Evolutionary conservation across 1,284 basidiomycete species (phyloP), one percentile per base, ranked within the genome.

Genomic region (Rhizoctonia solani): DNA sequence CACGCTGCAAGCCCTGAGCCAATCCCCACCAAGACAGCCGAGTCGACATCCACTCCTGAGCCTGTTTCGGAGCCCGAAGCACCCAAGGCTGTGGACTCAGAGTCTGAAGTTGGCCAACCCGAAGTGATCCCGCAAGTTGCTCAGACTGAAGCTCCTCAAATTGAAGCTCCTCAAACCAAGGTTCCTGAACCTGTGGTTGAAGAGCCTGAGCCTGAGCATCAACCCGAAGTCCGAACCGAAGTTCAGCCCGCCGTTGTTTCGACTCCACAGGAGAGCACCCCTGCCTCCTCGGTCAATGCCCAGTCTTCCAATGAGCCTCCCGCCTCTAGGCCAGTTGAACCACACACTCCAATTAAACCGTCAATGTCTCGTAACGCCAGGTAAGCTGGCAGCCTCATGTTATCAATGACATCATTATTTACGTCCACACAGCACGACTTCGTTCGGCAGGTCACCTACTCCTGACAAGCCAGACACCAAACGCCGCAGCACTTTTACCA

Each of bases 391-490:
- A 30, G 50, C 50, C 61, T 66, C 61, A 34, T 34, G 59, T 63
- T 54, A 39, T 19, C 21, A 11, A n/a, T 46, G 49, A 66, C 61
- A 54, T 66, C 61, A 46, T 59, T 30, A 52, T 30, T 61, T 66
- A 53, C 50, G 50, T 54, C n/a, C 30, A 23, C 19, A 16, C n/a
- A 66, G 50, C 50, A 32, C 49, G 13, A 6, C 61, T 16, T 66
- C 61, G 32, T 50, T 66, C 23, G 29, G 39, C 39, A 53, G 46
- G 23, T 66, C 61, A 3, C 61, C 61, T 23, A 23, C 58, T 9
- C 44, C 58, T 19, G 37, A 44, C 37, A 66, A 66, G 41, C 50
- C 50, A 42, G 39, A 65, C 49, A 47, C 59, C 59, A 65, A 53
- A 50, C 59, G 59, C 27, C 59, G 59, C 21, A 27, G 49, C 37